These are phyloP conservation scores for Penicillium nucicola DNA, from an alignment of 495 filamentous ascomycete genomes.

Conservation along the genomic window DNA sequence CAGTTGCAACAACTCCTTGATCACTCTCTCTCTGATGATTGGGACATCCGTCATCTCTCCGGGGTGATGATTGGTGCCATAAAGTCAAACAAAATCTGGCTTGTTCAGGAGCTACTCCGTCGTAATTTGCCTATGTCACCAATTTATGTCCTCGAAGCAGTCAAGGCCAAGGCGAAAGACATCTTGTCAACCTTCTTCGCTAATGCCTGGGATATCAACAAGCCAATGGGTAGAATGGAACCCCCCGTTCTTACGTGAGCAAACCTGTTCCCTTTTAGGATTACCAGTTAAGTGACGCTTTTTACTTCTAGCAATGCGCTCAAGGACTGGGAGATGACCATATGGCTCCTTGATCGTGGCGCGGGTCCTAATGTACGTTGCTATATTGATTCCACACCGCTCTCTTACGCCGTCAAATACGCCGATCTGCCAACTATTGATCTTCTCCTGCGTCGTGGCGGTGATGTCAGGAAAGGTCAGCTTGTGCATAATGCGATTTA, in stretches of 20 bases:
- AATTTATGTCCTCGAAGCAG: neutral
- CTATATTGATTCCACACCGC: conserved; percentile 5
- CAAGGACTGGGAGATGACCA: neutral
- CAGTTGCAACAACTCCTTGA: too few species aligned
- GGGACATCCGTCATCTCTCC: too few species aligned
- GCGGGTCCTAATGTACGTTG: conserved; percentile 12
- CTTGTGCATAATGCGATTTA: conserved; percentile 16
- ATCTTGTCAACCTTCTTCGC: neutral
- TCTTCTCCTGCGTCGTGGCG: conserved; percentile 7
- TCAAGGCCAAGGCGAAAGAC: neutral
- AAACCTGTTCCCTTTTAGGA: neutral
- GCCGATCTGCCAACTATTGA: conserved; percentile 10
- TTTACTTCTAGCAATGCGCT: neutral
- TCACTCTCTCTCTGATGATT: too few species aligned
- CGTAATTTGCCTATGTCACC: neutral
- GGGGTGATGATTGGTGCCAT: too few species aligned
- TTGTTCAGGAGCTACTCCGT: neutral
- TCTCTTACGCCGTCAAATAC: conserved; percentile 13
- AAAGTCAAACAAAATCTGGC: too few species aligned
- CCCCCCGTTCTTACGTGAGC: neutral
- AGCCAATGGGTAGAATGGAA: neutral
- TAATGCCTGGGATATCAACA: neutral
- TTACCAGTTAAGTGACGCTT: neutral
- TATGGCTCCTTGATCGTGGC: conserved; percentile 14
- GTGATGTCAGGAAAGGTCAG: conserved; percentile 13